phyloP scores from a whole-genome alignment of 2,329 filamentous ascomycete species.

The Pleoardoris graminearum region DNA sequence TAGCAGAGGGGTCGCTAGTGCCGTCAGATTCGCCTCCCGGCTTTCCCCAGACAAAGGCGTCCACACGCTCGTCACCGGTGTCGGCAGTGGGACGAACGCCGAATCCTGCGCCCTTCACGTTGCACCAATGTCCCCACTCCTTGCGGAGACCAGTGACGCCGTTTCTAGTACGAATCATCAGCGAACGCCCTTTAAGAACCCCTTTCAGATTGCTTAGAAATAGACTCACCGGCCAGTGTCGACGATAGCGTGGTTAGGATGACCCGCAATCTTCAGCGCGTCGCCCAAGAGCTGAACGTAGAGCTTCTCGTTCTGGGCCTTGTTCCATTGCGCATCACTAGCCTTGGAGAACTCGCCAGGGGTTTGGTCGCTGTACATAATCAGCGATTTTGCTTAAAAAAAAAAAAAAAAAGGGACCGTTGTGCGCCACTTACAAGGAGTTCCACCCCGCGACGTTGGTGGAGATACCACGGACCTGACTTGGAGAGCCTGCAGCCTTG shows the following conservation, averaged over 20 bases:
- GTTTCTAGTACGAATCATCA: conserved; percentile 11
- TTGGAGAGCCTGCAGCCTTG: conserved; percentile 26
- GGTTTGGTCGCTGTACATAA: conserved; percentile 26
- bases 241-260: conserved; percentile 33
- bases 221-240: conserved; percentile 27
- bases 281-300: conserved; percentile 3
- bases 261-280: conserved; percentile 12
- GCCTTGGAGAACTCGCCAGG: conserved; percentile 28
- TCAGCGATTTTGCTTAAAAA: conserved; percentile 29
- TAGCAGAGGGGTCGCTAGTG: conserved; percentile 4
- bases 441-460: conserved; percentile 39
- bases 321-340: conserved; percentile 25
- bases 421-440: conserved; percentile 24
- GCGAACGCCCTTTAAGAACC: neutral
- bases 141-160: conserved; percentile 25
- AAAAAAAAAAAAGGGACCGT: no score
- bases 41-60: conserved; percentile 39
- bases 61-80: conserved; percentile 29
- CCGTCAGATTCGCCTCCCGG: conserved; percentile 37
- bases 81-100: conserved; percentile 21
- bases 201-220: no score
- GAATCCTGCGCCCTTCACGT: conserved; percentile 29
- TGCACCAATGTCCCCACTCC: conserved; percentile 39
- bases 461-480: conserved; percentile 30
- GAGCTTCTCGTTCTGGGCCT: conserved; percentile 6